These are phyloP conservation scores for Trapa bicornis DNA, from an alignment of 345 rosid genomes.

Conservation along the genomic window DNA sequence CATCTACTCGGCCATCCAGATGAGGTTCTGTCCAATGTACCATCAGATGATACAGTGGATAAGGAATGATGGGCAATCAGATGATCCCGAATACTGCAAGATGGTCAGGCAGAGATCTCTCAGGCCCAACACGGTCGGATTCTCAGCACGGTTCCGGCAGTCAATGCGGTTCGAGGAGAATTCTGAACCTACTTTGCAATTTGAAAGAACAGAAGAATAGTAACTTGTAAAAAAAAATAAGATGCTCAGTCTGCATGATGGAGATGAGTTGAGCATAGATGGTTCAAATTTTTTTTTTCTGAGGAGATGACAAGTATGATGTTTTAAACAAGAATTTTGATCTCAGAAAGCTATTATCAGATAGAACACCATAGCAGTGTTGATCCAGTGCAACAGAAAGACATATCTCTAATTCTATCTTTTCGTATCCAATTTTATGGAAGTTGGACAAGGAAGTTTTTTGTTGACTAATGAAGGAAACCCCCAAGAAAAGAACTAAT, in stretches of 20 bases:
- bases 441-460: too few species aligned
- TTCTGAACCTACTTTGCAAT: slow-evolving; percentile 22
- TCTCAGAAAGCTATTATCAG: background rate
- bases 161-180: slow-evolving; percentile 15
- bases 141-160: slow-evolving; percentile 52
- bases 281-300: background rate
- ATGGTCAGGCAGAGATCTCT: slow-evolving; percentile 77
- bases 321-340: slow-evolving; percentile 4
- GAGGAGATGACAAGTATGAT: background rate
- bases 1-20: slow-evolving; percentile 46
- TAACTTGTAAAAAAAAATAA: background rate
- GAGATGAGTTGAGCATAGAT: background rate
- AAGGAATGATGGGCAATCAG: slow-evolving; percentile 52
- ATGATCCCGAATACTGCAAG: slow-evolving; percentile 73
- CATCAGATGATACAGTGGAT: slow-evolving; percentile 97
- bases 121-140: slow-evolving; percentile 68
- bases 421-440: too few species aligned
- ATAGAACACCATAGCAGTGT: too few species aligned
- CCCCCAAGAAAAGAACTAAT: too few species aligned
- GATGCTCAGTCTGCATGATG: background rate
- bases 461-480: too few species aligned
- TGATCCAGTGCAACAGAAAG: too few species aligned
- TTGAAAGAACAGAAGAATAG: slow-evolving; percentile 7
- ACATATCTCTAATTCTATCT: too few species aligned
- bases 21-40: slow-evolving; percentile 73